A percentile compares a stretch with the other conserved stretches of the same genome.
Evolutionary conservation across 768 basidiomycete genomes (phyloP).

Genomic region (Auricularia heimuer): DNA sequence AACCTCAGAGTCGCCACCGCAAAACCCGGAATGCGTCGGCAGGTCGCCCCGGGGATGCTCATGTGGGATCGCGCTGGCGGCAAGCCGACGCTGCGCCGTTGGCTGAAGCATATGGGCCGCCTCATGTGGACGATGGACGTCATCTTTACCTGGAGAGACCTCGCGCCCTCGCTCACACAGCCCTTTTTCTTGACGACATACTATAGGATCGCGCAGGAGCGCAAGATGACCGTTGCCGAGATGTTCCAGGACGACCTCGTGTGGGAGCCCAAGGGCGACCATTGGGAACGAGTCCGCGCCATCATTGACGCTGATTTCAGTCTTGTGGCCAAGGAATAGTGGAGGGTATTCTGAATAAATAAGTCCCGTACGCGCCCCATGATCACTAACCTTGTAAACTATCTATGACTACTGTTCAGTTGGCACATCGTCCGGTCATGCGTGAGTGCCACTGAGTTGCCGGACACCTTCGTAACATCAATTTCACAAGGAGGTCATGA

Average conservation of each 20-base stretch:
- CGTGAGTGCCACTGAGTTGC: too few relatives aligned
- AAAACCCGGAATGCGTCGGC: slow-evolving; percentile 4
- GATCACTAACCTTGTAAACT: too few relatives aligned
- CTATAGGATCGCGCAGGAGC: slow-evolving; percentile 6
- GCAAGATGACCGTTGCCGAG: slow-evolving; percentile 6
- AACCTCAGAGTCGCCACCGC: not conserved
- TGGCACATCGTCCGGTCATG: too few relatives aligned
- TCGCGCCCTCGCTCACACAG: slow-evolving; percentile 5
- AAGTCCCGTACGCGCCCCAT: too few relatives aligned
- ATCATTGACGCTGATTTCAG: not conserved
- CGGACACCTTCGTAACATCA: too few relatives aligned
- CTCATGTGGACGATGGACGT: slow-evolving; percentile 6
- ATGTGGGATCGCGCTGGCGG: slow-evolving; percentile 7
- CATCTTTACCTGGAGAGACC: slow-evolving; percentile 4
- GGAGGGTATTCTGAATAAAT: too few relatives aligned
- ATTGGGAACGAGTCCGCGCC: not conserved
- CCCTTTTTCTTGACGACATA: slow-evolving; percentile 7
- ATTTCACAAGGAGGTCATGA: too few relatives aligned
- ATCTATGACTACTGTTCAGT: too few relatives aligned
- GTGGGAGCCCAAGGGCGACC: slow-evolving; percentile 8
- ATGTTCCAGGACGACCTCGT: slow-evolving; percentile 8
- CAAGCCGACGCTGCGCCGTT: not conserved
- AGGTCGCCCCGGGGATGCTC: slow-evolving; percentile 7
- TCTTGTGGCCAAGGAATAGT: too few relatives aligned
- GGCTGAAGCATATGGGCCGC: slow-evolving; percentile 2